A percentile compares a stretch with the other conserved stretches of the same genome.
These are phyloP conservation scores for Cutaneotrichosporon mucoides DNA, from an alignment of 1,284 basidiomycete genomes.

Conservation along the genomic window DNA sequence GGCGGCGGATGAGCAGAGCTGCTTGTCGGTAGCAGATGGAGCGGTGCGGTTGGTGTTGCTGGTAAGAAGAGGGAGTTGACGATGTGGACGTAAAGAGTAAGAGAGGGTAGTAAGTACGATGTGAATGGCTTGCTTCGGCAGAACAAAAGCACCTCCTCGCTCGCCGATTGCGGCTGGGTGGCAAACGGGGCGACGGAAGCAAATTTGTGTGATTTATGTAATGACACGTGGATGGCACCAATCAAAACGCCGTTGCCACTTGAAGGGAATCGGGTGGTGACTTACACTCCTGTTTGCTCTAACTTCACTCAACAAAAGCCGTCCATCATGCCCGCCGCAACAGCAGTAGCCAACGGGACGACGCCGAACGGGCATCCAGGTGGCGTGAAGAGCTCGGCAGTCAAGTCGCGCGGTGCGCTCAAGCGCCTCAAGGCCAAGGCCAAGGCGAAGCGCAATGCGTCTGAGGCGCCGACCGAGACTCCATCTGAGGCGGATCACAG, in stretches of 20 bases:
- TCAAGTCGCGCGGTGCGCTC: slow-evolving; percentile 41
- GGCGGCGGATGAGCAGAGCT: not conserved
- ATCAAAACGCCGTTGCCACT: slow-evolving; percentile 1
- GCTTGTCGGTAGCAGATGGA: not conserved
- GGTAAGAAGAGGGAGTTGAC: not conserved
- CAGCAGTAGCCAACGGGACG: slow-evolving; percentile 10
- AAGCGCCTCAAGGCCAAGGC: slow-evolving; percentile 48
- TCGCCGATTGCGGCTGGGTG: not conserved
- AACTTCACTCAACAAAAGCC: not conserved
- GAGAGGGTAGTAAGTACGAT: not conserved
- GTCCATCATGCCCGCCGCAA: slow-evolving; percentile 13
- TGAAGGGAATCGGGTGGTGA: not conserved
- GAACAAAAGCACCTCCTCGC: not conserved
- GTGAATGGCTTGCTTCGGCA: not conserved
- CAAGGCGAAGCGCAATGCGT: slow-evolving; percentile 34
- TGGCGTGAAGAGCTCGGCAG: slow-evolving; percentile 28
- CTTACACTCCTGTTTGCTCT: not conserved
- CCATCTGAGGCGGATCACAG: slow-evolving; percentile 35
- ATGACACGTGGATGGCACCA: not conserved
- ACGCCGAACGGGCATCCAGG: slow-evolving; percentile 24
- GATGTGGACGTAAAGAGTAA: not conserved
- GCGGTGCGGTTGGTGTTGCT: not conserved
- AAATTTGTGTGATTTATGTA: not conserved
- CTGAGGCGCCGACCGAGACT: slow-evolving; percentile 34
- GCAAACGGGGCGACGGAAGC: not conserved